phyloP scores from a whole-genome alignment of 164 flowering plant genomes.

The Litsea cubeba region DNA sequence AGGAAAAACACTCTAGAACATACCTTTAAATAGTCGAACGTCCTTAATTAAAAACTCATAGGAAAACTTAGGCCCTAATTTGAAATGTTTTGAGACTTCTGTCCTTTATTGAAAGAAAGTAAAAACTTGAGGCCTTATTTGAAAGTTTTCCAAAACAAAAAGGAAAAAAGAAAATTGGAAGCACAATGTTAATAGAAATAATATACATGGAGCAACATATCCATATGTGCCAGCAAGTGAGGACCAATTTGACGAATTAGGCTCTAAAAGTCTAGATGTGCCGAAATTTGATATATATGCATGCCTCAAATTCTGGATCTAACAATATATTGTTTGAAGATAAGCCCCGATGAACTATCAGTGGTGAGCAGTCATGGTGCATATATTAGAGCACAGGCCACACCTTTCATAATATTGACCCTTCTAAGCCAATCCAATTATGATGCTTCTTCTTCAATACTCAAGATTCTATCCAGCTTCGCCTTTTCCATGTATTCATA shows the following conservation, averaged over 20 bases:
- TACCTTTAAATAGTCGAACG: too few relatives aligned
- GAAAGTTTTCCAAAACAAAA: too few relatives aligned
- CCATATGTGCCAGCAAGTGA: constrained; percentile 10
- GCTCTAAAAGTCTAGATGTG: not conserved
- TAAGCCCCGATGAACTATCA: constrained; percentile 1
- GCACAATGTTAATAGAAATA: not conserved
- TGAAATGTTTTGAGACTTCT: too few relatives aligned
- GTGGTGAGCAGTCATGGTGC: not conserved
- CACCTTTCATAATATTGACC: not conserved
- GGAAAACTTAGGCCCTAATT: too few relatives aligned
- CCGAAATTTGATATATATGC: constrained; percentile 2
- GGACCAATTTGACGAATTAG: constrained; percentile 6
- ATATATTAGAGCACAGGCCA: not conserved
- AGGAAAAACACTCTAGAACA: too few relatives aligned
- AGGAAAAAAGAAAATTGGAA: not conserved
- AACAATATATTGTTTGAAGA: not conserved
- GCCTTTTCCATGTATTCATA: constrained; percentile 56
- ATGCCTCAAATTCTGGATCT: constrained; percentile 1
- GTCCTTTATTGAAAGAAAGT: not conserved
- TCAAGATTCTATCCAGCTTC: constrained; percentile 36
- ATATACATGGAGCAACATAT: constrained; percentile 6
- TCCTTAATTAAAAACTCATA: too few relatives aligned
- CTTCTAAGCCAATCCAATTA: constrained; percentile 2
- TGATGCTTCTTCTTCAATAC: constrained; percentile 20
- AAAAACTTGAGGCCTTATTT: not conserved